Evolutionary conservation across 2,329 filamentous ascomycete species (phyloP), one percentile per base, ranked within the genome.

Genomic region (Mycosphaerella sp.): DNA sequence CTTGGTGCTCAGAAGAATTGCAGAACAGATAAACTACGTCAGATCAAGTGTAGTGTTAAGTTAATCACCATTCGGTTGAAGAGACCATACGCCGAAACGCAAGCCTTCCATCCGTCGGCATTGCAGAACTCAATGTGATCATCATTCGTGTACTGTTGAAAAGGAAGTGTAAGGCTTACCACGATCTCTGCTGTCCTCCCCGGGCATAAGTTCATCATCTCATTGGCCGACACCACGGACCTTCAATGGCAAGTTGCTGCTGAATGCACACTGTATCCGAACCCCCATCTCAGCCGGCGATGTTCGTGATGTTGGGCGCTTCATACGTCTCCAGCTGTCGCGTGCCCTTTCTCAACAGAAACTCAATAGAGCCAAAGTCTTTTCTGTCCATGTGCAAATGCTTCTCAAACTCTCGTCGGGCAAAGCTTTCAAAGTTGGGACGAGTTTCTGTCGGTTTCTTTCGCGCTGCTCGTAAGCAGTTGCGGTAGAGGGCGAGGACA

Each of bases 331-430:
- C 89, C 14, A 96, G 76, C 68, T 95, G 89, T 43, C 88, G 80
- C 40, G 81, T 79, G 21, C 91, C 91, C 69, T 89, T 92, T 56
- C 91, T 81, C 48, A 96, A 69, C 34, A 95, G 75, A 69, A 89
- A 93, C 70, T 96, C 91, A 54, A 96, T 85, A 5, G 89, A 85
- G 12, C 79, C 77, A 71, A 95, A 95, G 67, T 95, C 89, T 63
- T 88, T 89, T 72, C 89, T 93, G 70, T 87, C 84, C 52, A 95
- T 70, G 7, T 70, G 67, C 10, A 82, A 67, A 66, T 87, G 79
- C 67, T 86, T 87, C 39, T 83, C 76, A 67, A 98, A 97, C 67
- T 96, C 89, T 29, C 76, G 70, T 39, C 62, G 59, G 4, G 63
- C 48, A 38, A 67, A 74, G 23, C 54, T 53, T 45, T 69, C 52